phyloP scores from a whole-genome alignment of 371 early-diverging fungal species.

The Actinomucor elegans region DNA sequence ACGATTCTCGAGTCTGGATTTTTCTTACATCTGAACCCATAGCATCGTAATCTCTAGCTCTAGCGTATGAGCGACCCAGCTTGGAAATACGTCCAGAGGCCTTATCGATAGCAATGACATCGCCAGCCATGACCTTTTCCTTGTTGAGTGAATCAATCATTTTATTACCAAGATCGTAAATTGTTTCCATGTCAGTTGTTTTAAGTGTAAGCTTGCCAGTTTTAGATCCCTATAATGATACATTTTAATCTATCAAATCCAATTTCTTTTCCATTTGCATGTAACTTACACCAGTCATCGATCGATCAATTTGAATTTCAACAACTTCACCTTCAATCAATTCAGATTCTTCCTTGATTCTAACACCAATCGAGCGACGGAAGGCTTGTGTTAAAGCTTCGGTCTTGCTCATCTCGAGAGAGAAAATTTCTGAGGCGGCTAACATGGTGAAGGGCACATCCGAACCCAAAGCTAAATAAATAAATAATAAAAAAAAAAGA shows the following conservation, averaged over 20 bases:
- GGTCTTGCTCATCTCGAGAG: slow-evolving; percentile 97
- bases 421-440: slow-evolving; percentile 97
- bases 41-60: slow-evolving; percentile 96
- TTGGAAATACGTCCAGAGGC: slow-evolving; percentile 97
- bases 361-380: slow-evolving; percentile 94
- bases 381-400: slow-evolving; percentile 99
- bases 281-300: slow-evolving; percentile 82
- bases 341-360: slow-evolving; percentile 98
- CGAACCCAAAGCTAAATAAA: slow-evolving; percentile 70
- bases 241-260: neutral
- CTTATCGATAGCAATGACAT: slow-evolving; percentile 98
- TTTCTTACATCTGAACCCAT: slow-evolving; percentile 86
- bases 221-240: slow-evolving; percentile 79
- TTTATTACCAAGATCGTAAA: slow-evolving; percentile 98
- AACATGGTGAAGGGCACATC: slow-evolving; percentile 97
- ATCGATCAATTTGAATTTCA: slow-evolving; percentile 94
- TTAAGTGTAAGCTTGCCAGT: slow-evolving; percentile 97
- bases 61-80: slow-evolving; percentile 91
- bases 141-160: slow-evolving; percentile 97
- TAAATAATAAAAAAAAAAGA: neutral
- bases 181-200: slow-evolving; percentile 99
- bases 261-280: neutral
- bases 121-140: slow-evolving; percentile 97
- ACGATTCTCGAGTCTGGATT: too few relatives aligned
- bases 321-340: slow-evolving; percentile 99